A percentile compares a stretch with the other conserved stretches of the same genome.
These are phyloP conservation scores for Tolypocladium nubicola DNA, from an alignment of 2,329 filamentous ascomycete genomes.

Conservation along the genomic window DNA sequence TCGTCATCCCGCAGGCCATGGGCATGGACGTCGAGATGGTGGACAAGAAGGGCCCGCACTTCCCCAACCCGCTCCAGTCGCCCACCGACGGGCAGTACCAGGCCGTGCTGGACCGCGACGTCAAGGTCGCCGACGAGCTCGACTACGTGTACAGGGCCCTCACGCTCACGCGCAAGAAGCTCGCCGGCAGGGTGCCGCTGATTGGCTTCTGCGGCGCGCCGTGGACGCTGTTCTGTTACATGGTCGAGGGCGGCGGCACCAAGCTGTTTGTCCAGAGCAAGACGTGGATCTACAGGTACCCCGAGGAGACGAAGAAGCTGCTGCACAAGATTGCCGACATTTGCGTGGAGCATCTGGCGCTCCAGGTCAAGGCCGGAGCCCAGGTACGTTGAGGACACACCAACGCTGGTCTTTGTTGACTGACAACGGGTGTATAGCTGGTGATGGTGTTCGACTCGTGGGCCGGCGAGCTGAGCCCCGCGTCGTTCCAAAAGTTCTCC, in stretches of 20 bases:
- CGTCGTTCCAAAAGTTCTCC: conserved; percentile 73
- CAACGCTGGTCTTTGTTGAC: not conserved
- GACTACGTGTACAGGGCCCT: conserved; percentile 96
- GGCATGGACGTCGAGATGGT: conserved; percentile 99
- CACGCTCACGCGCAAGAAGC: conserved; percentile 77
- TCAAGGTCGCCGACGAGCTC: conserved; percentile 77
- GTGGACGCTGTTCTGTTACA: conserved; percentile 96
- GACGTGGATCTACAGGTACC: conserved; percentile 91
- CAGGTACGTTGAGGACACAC: conserved; percentile 44
- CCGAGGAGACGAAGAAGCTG: conserved; percentile 67
- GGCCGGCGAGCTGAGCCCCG: conserved; percentile 85
- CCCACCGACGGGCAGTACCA: conserved; percentile 78
- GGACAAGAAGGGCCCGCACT: conserved; percentile 92
- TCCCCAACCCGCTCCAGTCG: conserved; percentile 70
- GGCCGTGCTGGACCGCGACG: conserved; percentile 62
- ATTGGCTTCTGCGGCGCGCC: conserved; percentile 96
- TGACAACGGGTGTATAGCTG: conserved; percentile 37
- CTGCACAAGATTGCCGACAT: conserved; percentile 88
- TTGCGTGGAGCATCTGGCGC: conserved; percentile 86
- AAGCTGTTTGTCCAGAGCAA: conserved; percentile 93
- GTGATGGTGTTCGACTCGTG: conserved; percentile 97
- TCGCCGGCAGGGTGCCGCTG: conserved; percentile 78
- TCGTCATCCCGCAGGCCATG: conserved; percentile 95
- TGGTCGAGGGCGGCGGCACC: conserved; percentile 94
- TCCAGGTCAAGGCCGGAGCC: conserved; percentile 87